Conservation (phyloP, 495 filamentous ascomycete genomes). For the Penicillium diatomitis region DNA sequence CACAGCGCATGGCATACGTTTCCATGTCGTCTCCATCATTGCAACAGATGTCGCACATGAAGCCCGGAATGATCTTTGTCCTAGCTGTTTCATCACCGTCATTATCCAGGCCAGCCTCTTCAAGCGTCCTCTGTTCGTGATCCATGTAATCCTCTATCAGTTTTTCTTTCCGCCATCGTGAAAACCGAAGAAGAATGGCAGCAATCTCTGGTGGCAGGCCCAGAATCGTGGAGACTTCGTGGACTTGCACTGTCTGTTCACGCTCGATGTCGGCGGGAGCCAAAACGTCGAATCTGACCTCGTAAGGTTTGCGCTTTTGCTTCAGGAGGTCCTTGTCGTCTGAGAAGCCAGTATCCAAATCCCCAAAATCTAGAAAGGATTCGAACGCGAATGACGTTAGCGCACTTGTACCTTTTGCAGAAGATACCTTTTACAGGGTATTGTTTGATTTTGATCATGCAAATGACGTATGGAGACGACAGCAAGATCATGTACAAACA, state of each 20-base stretch:
- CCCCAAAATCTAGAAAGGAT: constrained; percentile 52
- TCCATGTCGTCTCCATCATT: constrained; percentile 74
- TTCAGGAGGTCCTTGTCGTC: constrained; percentile 67
- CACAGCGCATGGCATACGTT: constrained; percentile 92
- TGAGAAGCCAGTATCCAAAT: constrained; percentile 66
- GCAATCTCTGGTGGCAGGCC: constrained; percentile 77
- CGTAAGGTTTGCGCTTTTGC: constrained; percentile 64
- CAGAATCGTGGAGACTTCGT: constrained; percentile 81
- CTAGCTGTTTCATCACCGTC: constrained; percentile 52
- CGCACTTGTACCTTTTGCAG: background rate
- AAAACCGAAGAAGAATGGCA: constrained; percentile 79
- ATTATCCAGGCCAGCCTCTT: constrained; percentile 72
- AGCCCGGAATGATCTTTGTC: constrained; percentile 61
- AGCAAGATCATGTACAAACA: too few relatives aligned
- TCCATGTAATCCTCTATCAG: constrained; percentile 96
- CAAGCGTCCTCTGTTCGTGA: constrained; percentile 61
- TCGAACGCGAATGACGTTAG: background rate
- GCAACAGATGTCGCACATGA: constrained; percentile 92
- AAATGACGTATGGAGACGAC: too few relatives aligned
- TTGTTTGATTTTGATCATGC: too few relatives aligned
- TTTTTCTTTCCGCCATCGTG: constrained; percentile 91
- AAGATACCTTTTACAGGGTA: too few relatives aligned
- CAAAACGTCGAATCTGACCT: constrained; percentile 76
- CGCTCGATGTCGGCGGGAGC: constrained; percentile 68
- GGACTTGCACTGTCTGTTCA: constrained; percentile 74